Evolutionary conservation across 768 basidiomycete species (phyloP), one percentile per base, ranked within the genome.

Genomic region (Lactifluus pinguis): DNA sequence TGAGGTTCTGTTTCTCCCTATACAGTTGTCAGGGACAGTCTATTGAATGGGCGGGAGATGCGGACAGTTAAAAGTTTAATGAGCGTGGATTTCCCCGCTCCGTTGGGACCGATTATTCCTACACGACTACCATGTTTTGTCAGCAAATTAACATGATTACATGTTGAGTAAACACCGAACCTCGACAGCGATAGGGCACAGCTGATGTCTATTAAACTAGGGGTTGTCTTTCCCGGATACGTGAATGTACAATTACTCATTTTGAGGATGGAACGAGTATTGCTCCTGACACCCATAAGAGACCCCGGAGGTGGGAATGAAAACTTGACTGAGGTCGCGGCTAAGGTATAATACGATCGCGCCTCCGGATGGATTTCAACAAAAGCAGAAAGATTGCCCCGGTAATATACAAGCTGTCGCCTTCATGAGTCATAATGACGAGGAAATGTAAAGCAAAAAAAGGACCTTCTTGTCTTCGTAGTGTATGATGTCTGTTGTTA

Each of bases 401-500:
- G 85, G 74, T 98, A 98, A 76, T 93, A 95, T 49, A 86, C 92
- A 65, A 98, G 85, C 87, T 92, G 66, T 30, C 60, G 25, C 36
- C 34, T 5, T 13, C n/a, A 19, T 55, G 19, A 55, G 58, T 53
- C 56, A 17, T 41, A 56, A 53, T 34, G 57, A 45, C 30, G 67
- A 59, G 32, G 68, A 59, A 42, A 11, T 54, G 66, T 58, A 49
- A 55, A 38, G 45, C 2, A 39, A 62, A 64, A 60, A 63, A 66
- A 64, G 25, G 25, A 83, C 88, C 80, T 94, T 95, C 78, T 98
- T 98, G 57, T 76, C 76, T 76, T 97, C 94, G 76, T 97, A 98
- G 77, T 97, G 95, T 64, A 98, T 93, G 69, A 98, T 92, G 74
- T 98, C 94, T 65, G 95, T 92, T 60, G 94, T 95, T 57, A 97